Evolutionary conservation across 495 filamentous ascomycete genomes (phyloP).

Genomic region (Podospora conica): DNA sequence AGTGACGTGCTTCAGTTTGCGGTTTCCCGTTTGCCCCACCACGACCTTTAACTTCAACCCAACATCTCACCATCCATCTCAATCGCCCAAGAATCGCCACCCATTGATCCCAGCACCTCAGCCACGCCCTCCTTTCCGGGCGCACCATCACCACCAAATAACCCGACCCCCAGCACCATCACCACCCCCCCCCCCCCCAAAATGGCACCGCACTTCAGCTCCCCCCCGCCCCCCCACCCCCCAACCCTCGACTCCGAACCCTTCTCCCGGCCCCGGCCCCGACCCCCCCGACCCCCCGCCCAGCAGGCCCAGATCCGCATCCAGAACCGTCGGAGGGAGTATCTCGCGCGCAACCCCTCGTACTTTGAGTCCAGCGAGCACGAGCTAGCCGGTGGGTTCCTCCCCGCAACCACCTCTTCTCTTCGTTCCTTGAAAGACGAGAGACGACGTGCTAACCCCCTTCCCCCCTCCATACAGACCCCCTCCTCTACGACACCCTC

Average conservation of each 20-base stretch:
- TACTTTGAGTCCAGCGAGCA: constrained; percentile 40
- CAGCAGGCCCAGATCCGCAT: constrained; percentile 30
- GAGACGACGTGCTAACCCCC: neutral
- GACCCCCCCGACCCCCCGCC: constrained; percentile 30
- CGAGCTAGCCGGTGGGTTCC: constrained; percentile 36
- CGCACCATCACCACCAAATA: neutral
- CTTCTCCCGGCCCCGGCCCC: constrained; percentile 31
- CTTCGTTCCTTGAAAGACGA: neutral
- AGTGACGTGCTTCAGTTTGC: neutral
- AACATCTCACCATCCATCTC: neutral
- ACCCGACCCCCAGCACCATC: neutral
- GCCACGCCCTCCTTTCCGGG: neutral
- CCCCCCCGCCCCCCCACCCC: constrained; percentile 13
- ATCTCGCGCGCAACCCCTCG: constrained; percentile 32
- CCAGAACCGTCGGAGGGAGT: constrained; percentile 41
- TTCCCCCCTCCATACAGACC: no score
- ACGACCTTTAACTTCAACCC: neutral
- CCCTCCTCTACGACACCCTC: constrained; percentile 71
- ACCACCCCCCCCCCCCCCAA: neutral
- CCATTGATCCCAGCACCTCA: neutral
- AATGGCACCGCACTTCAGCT: constrained; percentile 21
- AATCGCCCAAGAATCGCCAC: neutral
- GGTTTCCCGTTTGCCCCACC: neutral
- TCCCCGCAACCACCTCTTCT: neutral
- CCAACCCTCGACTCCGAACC: constrained; percentile 10